Evolutionary conservation across 2,329 filamentous ascomycete species (phyloP), one percentile per base, ranked within the genome.

Genomic region (Cercospora berteroae): DNA sequence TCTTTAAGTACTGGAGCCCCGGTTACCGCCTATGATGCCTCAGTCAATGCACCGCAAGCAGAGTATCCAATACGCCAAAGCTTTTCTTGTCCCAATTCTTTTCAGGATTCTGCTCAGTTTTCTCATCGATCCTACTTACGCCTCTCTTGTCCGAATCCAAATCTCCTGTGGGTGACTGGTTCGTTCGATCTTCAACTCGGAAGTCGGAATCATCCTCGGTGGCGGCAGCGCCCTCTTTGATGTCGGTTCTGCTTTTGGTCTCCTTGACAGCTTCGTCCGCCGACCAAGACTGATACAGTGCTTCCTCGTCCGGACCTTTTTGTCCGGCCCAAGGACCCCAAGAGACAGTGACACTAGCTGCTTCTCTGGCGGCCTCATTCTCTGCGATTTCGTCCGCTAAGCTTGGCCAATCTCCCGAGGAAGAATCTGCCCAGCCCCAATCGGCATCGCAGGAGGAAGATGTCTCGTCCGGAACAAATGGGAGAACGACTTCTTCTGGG

Each of bases 401-500:
- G 42, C 59, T 64, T 36, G 25, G 59, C 59, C 58, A 67, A 6
- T 59, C 18, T 23, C 25, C 48, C 52, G 64, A 42, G 5, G 36
- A 55, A 18, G 29, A 39, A 27, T 64, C 62, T 5, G 23, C 56
- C 65, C 67, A 68, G n/a, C 63, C 63, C 18, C 25, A 31, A 36
- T 69, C 42, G 18, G 63, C 52, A 44, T 63, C 68, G 62, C 60
- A 25, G 48, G 44, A 31, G 58, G 23, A 58, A 9, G 18, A n/a
- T 29, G 29, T 55, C 36, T 66, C 23, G n/a, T 44, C 16, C 57
- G 44, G 39, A 8, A 27, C 3, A 4, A 27, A 27, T 13, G n/a
- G 23, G 23, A 56, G 23, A 13, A 66, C 42, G 4, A 76, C 67
- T 48, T 76, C 73, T 27, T 75, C 73, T 8, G 69, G 60, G 42